These are phyloP conservation scores for Astragalus glycyphyllos DNA, from an alignment of 306 rosid species.

Conservation along the genomic window DNA sequence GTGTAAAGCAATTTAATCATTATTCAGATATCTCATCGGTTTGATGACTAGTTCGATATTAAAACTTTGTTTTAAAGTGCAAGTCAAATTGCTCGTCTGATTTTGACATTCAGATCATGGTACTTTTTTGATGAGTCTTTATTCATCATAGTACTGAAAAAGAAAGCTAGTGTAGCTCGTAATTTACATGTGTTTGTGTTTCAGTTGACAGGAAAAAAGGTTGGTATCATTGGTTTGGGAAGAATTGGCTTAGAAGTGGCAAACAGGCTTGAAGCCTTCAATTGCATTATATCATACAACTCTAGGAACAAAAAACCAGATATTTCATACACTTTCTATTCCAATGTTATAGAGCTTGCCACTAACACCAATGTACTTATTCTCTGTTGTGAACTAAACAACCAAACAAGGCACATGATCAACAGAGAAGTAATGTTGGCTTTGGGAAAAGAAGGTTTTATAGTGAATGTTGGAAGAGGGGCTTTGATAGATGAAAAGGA, in stretches of 20 bases:
- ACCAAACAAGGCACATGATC: slow-evolving; percentile 52
- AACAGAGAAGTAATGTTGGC: slow-evolving; percentile 55
- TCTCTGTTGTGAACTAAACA: slow-evolving; percentile 56
- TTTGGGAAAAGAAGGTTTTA: slow-evolving; percentile 52
- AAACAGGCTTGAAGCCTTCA: slow-evolving; percentile 54
- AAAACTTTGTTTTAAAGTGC: no score
- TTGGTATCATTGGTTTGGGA: slow-evolving; percentile 64
- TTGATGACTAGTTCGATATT: no score
- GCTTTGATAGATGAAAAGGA: slow-evolving; percentile 52
- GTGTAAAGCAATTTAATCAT: no score
- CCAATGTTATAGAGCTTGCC: slow-evolving; percentile 55
- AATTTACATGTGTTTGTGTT: not conserved
- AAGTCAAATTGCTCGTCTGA: no score
- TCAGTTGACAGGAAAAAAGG: slow-evolving; percentile 55
- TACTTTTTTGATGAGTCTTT: no score
- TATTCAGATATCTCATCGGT: no score
- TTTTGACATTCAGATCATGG: no score
- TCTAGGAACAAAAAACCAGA: slow-evolving; percentile 52
- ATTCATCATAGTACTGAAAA: no score
- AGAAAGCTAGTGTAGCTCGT: not conserved
- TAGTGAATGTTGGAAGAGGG: slow-evolving; percentile 60
- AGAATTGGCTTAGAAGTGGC: slow-evolving; percentile 62
- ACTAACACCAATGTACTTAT: slow-evolving; percentile 42
- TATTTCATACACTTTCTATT: slow-evolving; percentile 47
- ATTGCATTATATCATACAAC: slow-evolving; percentile 53